Percentiles rank a stretch among this genome's conserved stretches.
Conservation (phyloP, 139 green algal species). For the Coelastrella sp. region DNA sequence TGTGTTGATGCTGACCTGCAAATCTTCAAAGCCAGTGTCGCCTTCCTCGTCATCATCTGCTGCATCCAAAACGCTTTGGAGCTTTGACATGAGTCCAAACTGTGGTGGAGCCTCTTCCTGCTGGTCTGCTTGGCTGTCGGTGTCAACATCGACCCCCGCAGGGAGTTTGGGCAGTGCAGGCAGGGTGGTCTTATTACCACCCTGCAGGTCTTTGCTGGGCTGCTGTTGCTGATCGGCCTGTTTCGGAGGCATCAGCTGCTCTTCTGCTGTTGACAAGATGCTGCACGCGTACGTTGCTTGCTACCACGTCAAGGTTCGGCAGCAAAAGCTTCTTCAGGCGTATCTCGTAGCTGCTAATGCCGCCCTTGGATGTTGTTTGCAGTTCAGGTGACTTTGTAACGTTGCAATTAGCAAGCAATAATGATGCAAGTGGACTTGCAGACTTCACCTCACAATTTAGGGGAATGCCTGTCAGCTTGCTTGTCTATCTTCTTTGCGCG, state of each 20-base stretch:
- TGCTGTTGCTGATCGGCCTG: slow-evolving; percentile 8
- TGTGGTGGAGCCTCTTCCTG: slow-evolving; percentile 6
- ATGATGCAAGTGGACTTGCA: too few relatives aligned
- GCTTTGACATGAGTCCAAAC: not conserved
- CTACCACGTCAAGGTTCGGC: too few relatives aligned
- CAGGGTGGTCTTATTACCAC: not conserved
- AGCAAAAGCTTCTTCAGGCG: too few relatives aligned
- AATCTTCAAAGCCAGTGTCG: slow-evolving; percentile 26
- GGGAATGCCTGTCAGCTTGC: too few relatives aligned
- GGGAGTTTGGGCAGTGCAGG: slow-evolving; percentile 5
- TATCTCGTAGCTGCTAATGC: too few relatives aligned
- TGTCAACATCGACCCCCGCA: slow-evolving; percentile 1
- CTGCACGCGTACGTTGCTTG: too few relatives aligned
- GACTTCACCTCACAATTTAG: too few relatives aligned
- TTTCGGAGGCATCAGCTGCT: slow-evolving; percentile 11
- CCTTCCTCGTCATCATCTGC: slow-evolving; percentile 29
- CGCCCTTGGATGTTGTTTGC: too few relatives aligned
- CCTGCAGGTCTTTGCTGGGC: not conserved
- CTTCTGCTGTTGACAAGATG: too few relatives aligned
- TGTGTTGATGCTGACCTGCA: slow-evolving; percentile 34
- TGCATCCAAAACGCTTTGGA: slow-evolving; percentile 23
- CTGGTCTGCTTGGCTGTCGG: slow-evolving; percentile 13
- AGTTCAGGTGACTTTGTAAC: too few relatives aligned
- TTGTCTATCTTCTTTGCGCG: too few relatives aligned
- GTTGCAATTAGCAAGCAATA: too few relatives aligned